Percentiles rank a stretch among this genome's conserved stretches.
Evolutionary conservation across 805 yeast genomes (phyloP).

Genomic region (Blastobotrys terrestris): DNA sequence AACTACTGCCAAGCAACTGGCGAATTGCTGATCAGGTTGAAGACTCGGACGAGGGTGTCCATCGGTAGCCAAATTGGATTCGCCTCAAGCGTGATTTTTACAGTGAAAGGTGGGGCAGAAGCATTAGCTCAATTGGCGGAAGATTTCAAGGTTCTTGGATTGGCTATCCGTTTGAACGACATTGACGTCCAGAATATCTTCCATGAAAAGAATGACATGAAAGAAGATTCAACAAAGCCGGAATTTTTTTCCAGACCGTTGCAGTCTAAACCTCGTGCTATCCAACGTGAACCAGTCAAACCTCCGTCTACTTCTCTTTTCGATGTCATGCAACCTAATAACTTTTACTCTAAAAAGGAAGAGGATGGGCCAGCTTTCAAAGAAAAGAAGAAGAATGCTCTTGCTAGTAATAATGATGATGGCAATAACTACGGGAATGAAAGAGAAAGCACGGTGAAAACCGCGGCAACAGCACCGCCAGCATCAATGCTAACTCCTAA

Average conservation of each 20-base stretch:
- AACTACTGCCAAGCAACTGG: background rate
- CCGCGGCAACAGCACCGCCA: background rate
- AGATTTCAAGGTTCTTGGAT: background rate
- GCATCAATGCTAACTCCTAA: background rate
- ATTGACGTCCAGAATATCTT: background rate
- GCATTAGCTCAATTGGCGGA: background rate
- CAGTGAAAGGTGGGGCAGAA: background rate
- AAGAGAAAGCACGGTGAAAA: too few species aligned
- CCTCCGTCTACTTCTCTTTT: background rate
- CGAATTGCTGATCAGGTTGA: background rate
- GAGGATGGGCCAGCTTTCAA: too few species aligned
- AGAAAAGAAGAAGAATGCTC: too few species aligned
- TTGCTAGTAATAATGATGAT: too few species aligned
- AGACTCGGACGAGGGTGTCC: background rate
- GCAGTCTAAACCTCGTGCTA: background rate
- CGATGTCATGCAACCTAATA: background rate
- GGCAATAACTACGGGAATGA: too few species aligned
- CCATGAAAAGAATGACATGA: background rate
- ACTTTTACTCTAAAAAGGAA: background rate
- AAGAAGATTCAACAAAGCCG: background rate
- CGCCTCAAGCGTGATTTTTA: background rate
- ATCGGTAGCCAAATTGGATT: background rate
- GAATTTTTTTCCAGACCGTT: background rate
- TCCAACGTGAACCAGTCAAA: background rate
- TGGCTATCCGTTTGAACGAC: background rate